phyloP scores from a whole-genome alignment of 108 stramenopile species.

The Craspedostauros australis region DNA sequence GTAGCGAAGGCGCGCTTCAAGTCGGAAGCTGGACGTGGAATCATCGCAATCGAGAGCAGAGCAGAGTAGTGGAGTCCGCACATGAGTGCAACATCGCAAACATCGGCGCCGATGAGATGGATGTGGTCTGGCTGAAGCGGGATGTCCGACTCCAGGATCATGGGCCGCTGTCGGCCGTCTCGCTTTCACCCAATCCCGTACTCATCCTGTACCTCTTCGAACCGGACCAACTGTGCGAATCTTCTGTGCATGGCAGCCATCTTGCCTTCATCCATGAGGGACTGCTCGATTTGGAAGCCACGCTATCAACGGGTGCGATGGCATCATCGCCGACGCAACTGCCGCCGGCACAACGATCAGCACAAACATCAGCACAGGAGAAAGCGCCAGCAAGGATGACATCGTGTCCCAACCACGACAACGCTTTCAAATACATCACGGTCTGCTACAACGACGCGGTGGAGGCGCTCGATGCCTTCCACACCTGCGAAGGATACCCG shows the following conservation, averaged over 20 bases:
- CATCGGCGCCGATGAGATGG: too few relatives aligned
- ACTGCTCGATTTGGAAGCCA: slow-evolving; percentile 48
- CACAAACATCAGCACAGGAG: not conserved
- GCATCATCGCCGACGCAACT: not conserved
- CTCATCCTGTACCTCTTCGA: slow-evolving; percentile 60
- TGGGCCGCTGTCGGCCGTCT: slow-evolving; percentile 45
- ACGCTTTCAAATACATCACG: slow-evolving; percentile 49
- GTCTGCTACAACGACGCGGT: slow-evolving; percentile 44
- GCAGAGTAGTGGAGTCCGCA: too few relatives aligned
- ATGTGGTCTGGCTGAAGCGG: slow-evolving; percentile 68
- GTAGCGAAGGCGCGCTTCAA: too few relatives aligned
- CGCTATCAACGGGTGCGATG: slow-evolving; percentile 12
- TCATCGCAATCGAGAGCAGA: too few relatives aligned
- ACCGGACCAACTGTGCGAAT: slow-evolving; percentile 57
- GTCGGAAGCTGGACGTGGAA: too few relatives aligned
- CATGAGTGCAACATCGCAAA: too few relatives aligned
- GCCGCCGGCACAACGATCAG: not conserved
- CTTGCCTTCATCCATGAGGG: slow-evolving; percentile 58
- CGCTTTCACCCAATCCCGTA: slow-evolving; percentile 18
- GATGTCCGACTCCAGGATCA: slow-evolving; percentile 63
- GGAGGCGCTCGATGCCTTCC: slow-evolving; percentile 34
- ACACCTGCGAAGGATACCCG: slow-evolving; percentile 14
- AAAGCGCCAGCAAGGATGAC: not conserved
- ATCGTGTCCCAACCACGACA: slow-evolving; percentile 3
- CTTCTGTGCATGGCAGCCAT: slow-evolving; percentile 68